Conservation (phyloP, 164 flowering plant genomes). For the Tetrastigma voinierianum region DNA sequence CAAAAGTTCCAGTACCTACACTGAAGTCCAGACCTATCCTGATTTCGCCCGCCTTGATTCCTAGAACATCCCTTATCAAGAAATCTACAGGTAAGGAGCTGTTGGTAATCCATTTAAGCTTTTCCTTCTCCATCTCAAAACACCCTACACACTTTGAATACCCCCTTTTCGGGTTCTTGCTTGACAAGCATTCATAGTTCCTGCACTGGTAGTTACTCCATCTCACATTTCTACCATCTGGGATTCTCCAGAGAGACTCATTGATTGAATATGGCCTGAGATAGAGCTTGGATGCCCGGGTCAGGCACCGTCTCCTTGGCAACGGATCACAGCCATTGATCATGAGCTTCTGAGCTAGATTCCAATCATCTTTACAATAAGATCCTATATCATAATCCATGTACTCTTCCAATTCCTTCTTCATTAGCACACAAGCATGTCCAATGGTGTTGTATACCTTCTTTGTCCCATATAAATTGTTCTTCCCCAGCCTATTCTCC, state of each 20-base stretch:
- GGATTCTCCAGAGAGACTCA: slow-evolving; percentile 78
- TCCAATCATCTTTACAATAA: slow-evolving; percentile 93
- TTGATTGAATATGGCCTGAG: slow-evolving; percentile 74
- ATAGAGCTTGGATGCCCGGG: slow-evolving; percentile 77
- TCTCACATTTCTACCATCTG: slow-evolving; percentile 74
- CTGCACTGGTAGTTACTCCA: slow-evolving; percentile 77
- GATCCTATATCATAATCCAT: slow-evolving; percentile 92
- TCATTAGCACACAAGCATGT: slow-evolving; percentile 73
- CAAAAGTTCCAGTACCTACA: slow-evolving; percentile 82
- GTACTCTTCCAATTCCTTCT: slow-evolving; percentile 78
- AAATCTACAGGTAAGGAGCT: slow-evolving; percentile 55
- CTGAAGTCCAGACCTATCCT: slow-evolving; percentile 81
- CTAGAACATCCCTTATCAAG: slow-evolving; percentile 58
- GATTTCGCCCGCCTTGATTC: slow-evolving; percentile 74
- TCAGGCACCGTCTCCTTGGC: slow-evolving; percentile 80
- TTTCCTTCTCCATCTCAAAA: slow-evolving; percentile 91
- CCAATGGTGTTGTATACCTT: slow-evolving; percentile 73
- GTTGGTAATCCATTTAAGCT: slow-evolving; percentile 68
- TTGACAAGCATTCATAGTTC: slow-evolving; percentile 68
- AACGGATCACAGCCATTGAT: slow-evolving; percentile 88
- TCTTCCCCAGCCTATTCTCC: slow-evolving; percentile 55
- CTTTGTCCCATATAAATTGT: slow-evolving; percentile 59
- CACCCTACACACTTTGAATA: slow-evolving; percentile 74
- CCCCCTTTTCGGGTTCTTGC: slow-evolving; percentile 66
- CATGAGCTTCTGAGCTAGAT: slow-evolving; percentile 80